Conservation (phyloP, 2,329 filamentous ascomycete species). For the Colletotrichum magnum region DNA sequence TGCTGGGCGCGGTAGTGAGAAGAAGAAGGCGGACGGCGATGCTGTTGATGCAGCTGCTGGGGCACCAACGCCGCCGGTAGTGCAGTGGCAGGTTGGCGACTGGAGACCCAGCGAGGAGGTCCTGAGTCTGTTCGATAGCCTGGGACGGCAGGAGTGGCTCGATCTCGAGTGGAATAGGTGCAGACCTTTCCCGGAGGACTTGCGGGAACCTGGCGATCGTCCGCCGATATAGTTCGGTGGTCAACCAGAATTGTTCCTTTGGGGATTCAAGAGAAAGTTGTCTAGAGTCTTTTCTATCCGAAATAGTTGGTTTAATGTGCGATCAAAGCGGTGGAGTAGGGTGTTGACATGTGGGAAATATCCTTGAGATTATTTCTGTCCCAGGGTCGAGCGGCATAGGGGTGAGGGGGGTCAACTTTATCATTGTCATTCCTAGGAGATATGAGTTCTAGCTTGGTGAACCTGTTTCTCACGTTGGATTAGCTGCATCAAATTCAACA, state of each 20-base stretch:
- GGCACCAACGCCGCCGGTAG: conserved; percentile 26
- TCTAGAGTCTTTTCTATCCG: neutral
- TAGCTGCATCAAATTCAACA: too few relatives aligned
- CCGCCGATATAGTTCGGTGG: conserved; percentile 18
- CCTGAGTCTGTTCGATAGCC: conserved; percentile 41
- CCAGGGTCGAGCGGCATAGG: too few relatives aligned
- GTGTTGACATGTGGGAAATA: too few relatives aligned
- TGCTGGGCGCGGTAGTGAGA: conserved; percentile 30
- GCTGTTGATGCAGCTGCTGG: conserved; percentile 18
- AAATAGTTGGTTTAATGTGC: too few relatives aligned
- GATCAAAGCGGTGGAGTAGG: too few relatives aligned
- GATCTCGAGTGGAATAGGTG: conserved; percentile 39
- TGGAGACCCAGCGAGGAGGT: conserved; percentile 44
- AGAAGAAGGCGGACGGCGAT: conserved; percentile 1
- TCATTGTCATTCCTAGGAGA: too few relatives aligned
- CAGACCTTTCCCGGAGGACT: conserved; percentile 20
- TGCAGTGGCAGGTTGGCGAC: conserved; percentile 45
- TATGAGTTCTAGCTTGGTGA: too few relatives aligned
- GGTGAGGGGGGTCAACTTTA: too few relatives aligned
- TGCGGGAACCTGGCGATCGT: conserved; percentile 17
- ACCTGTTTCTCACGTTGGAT: too few relatives aligned
- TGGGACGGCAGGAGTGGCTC: conserved; percentile 43
- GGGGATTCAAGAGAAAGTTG: neutral
- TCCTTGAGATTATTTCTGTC: too few relatives aligned
- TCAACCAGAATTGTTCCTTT: conserved; percentile 13